These are phyloP conservation scores for Paraconiothyrium brasiliense DNA, from an alignment of 2,329 filamentous ascomycete genomes.

Conservation along the genomic window DNA sequence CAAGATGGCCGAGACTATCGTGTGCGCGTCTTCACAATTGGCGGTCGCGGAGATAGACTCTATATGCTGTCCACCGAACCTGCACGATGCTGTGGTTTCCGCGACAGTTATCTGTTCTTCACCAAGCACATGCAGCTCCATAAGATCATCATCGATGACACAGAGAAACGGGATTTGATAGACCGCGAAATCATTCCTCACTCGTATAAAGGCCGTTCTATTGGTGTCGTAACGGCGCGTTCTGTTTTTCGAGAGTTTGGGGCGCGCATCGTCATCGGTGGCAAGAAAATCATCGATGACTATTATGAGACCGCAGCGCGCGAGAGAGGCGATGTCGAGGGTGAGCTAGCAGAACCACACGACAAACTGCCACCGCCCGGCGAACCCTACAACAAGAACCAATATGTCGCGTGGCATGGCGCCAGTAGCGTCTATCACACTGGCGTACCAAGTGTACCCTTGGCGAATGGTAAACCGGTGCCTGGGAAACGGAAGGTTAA, in stretches of 20 bases:
- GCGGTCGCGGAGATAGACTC: constrained; percentile 80
- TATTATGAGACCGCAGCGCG: constrained; percentile 82
- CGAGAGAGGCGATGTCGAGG: constrained; percentile 82
- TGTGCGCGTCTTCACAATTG: constrained; percentile 92
- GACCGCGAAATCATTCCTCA: constrained; percentile 95
- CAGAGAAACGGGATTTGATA: constrained; percentile 97
- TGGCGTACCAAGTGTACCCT: constrained; percentile 77
- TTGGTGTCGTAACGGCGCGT: constrained; percentile 94
- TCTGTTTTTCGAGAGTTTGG: constrained; percentile 98
- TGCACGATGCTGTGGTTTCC: constrained; percentile 93
- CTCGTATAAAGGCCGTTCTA: constrained; percentile 97
- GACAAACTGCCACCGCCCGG: constrained; percentile 79
- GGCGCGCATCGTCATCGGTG: constrained; percentile 90
- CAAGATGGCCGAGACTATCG: constrained; percentile 89
- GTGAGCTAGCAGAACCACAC: constrained; percentile 89
- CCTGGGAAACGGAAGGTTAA: constrained; percentile 85
- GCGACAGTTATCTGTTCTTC: constrained; percentile 98
- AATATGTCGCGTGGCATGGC: constrained; percentile 98
- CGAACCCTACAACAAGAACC: constrained; percentile 97
- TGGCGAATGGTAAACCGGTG: constrained; percentile 74
- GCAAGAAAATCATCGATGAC: constrained; percentile 85
- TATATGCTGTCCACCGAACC: constrained; percentile 99
- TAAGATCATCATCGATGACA: constrained; percentile 97
- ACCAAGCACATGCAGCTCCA: constrained; percentile 95
- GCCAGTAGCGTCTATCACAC: constrained; percentile 96